phyloP scores from a whole-genome alignment of 148 eudicot genomes.

The Tetragonia tetragonoides region DNA sequence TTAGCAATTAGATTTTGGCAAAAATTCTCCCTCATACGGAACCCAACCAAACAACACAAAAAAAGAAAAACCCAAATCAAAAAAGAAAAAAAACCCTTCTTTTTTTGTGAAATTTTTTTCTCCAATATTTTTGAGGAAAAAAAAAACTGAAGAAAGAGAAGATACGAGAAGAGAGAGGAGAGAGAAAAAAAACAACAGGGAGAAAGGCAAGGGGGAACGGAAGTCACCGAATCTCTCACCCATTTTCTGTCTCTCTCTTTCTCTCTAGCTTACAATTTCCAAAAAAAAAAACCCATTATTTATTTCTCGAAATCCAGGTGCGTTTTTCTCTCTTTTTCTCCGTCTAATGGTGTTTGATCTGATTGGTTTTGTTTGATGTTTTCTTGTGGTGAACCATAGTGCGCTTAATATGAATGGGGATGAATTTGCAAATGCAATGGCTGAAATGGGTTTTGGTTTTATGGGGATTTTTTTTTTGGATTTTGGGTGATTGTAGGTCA shows the following conservation, averaged over 20 bases:
- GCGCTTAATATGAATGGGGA: background rate
- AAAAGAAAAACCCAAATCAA: background rate
- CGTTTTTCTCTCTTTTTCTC: background rate
- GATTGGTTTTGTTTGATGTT: conserved; percentile 2
- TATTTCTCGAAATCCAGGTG: conserved; percentile 14
- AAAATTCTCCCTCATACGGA: no score
- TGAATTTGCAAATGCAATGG: conserved; percentile 14
- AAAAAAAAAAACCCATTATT: background rate
- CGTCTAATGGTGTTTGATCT: conserved; percentile 14
- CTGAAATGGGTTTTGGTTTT: background rate
- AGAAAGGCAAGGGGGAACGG: conserved; percentile 1
- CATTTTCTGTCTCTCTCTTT: background rate
- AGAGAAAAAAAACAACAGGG: background rate
- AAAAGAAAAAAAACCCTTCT: background rate
- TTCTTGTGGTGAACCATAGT: background rate
- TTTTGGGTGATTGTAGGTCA: conserved; percentile 15
- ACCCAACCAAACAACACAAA: no score
- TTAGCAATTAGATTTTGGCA: no score
- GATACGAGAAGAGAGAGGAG: background rate
- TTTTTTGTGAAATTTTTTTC: background rate
- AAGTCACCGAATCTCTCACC: background rate
- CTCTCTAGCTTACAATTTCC: background rate
- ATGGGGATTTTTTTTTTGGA: background rate
- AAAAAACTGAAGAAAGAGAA: conserved; percentile 2
- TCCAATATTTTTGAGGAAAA: background rate